Conservation (phyloP, 176 grass and related monocot genomes). For the Tillandsia leiboldiana region DNA sequence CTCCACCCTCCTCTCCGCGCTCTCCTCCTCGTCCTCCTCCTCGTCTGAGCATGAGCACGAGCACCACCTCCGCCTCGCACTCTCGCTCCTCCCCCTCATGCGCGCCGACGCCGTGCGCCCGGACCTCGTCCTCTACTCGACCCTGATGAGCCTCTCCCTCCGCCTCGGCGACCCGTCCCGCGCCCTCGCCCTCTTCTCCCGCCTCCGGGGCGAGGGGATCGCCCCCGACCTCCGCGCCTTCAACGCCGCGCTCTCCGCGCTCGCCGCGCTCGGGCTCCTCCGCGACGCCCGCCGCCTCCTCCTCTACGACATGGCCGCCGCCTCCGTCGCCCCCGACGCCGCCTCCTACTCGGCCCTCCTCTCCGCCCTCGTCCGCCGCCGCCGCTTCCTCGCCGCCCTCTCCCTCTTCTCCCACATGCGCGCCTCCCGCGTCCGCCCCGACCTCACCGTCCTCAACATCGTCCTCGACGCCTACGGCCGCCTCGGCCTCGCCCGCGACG, state of each 20-base stretch:
- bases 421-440: slow-evolving; percentile 44
- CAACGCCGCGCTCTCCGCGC: slow-evolving; percentile 63
- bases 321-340: slow-evolving; percentile 48
- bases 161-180: slow-evolving; percentile 50
- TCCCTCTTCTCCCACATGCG: slow-evolving; percentile 90
- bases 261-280: slow-evolving; percentile 50
- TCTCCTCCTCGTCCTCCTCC: slow-evolving; percentile 38
- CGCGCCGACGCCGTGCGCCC: slow-evolving; percentile 54
- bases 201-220: slow-evolving; percentile 45
- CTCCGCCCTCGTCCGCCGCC: slow-evolving; percentile 56
- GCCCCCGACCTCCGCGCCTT: slow-evolving; percentile 68
- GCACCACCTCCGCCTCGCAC: slow-evolving; percentile 50
- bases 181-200: slow-evolving; percentile 82
- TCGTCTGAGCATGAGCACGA: too few relatives aligned
- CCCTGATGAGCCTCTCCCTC: slow-evolving; percentile 70
- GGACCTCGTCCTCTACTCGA: slow-evolving; percentile 70
- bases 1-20: slow-evolving; percentile 79
- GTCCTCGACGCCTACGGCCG: slow-evolving; percentile 82
- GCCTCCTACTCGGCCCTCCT: slow-evolving; percentile 74
- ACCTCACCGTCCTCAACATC: slow-evolving; percentile 82
- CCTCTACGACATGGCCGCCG: slow-evolving; percentile 56
- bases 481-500: slow-evolving; percentile 70
- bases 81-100: slow-evolving; percentile 77
- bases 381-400: slow-evolving; percentile 54
- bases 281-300: slow-evolving; percentile 57